Percentiles rank a stretch among this genome's conserved stretches.
Conservation (phyloP, 176 grass and related monocot genomes). For the Saccharum officinarum region DNA sequence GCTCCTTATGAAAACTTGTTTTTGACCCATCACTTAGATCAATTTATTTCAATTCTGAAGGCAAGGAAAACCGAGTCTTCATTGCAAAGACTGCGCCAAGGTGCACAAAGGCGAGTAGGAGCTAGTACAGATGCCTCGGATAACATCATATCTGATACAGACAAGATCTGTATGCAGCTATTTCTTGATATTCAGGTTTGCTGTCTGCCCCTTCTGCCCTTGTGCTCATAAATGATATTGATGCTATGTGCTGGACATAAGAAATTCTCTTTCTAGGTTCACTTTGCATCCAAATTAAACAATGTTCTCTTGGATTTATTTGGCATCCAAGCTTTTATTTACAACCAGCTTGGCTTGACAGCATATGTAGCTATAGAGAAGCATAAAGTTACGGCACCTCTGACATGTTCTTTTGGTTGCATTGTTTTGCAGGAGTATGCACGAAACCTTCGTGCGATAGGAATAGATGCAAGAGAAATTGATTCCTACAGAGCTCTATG, state of each 20-base stretch:
- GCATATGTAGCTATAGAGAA: neutral
- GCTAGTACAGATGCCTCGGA: constrained; percentile 81
- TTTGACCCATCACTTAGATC: constrained; percentile 11
- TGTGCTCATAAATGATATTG: neutral
- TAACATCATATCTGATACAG: constrained; percentile 89
- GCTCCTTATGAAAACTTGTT: neutral
- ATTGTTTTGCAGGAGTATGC: constrained; percentile 79
- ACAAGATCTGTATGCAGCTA: constrained; percentile 99
- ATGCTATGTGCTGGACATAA: neutral
- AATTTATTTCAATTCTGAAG: constrained; percentile 41
- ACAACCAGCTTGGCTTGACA: neutral
- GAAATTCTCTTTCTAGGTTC: constrained; percentile 12
- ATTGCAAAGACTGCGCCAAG: constrained; percentile 90
- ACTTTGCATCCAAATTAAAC: neutral
- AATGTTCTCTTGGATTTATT: neutral
- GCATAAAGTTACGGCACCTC: neutral
- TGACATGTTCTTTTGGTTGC: constrained; percentile 3
- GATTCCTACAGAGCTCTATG: constrained; percentile 70
- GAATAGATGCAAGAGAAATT: constrained; percentile 74
- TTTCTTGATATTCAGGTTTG: constrained; percentile 98
- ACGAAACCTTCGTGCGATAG: constrained; percentile 66
- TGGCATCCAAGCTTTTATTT: neutral
- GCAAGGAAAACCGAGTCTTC: constrained; percentile 93
- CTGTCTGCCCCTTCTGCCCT: neutral
- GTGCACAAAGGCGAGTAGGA: constrained; percentile 84